phyloP scores from a whole-genome alignment of 2,329 filamentous ascomycete species.

The Penicillium sp. region DNA sequence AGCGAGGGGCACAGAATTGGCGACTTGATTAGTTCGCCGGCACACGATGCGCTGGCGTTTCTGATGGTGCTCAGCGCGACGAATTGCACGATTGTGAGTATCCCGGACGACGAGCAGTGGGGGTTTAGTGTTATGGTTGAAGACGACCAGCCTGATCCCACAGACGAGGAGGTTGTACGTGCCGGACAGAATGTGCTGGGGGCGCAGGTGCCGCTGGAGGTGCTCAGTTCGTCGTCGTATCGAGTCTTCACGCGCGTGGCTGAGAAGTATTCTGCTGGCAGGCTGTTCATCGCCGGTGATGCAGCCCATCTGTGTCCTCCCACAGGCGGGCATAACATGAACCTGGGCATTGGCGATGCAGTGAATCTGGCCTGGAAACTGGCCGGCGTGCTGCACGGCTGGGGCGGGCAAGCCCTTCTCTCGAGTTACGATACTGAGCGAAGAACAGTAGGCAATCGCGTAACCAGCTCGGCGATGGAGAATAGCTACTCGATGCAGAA shows the following conservation, averaged over 20 bases:
- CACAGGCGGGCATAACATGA: slow-evolving; percentile 37
- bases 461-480: neutral
- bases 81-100: neutral
- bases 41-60: slow-evolving; percentile 1
- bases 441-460: slow-evolving; percentile 22
- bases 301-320: slow-evolving; percentile 34
- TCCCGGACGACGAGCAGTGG: slow-evolving; percentile 2
- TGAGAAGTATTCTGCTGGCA: neutral
- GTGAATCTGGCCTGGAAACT: slow-evolving; percentile 36
- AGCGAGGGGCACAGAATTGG: neutral
- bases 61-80: neutral
- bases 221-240: neutral
- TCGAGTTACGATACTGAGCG: slow-evolving; percentile 28
- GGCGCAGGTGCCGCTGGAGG: neutral
- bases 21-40: neutral
- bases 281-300: neutral
- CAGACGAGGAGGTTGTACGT: neutral
- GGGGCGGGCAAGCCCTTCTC: slow-evolving; percentile 23
- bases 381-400: slow-evolving; percentile 23
- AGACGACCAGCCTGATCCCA: neutral
- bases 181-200: neutral
- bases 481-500: slow-evolving; percentile 4
- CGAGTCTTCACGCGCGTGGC: slow-evolving; percentile 2
- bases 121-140: neutral
- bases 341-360: slow-evolving; percentile 34